Base-by-base conservation (phyloP, 306 rosid species). In the Herpetospermum pedunculosum region DNA sequence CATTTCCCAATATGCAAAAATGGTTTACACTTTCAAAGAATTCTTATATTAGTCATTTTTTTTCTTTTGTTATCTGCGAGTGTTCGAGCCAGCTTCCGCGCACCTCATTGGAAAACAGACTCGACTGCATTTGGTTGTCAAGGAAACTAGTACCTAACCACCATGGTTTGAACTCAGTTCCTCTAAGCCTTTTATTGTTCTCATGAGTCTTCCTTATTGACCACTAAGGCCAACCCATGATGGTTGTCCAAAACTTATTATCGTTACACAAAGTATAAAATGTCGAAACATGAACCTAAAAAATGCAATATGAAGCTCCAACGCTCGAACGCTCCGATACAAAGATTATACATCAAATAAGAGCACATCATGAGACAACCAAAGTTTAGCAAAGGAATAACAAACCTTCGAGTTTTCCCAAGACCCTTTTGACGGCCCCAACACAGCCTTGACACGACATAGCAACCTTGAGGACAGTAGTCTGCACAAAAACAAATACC, bases 401-500 rank as follows among this genome's bases (percentile, higher is more conserved):
- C 69, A 21, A 84, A 94, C 98, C 98, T 85, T 91, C 92, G 84
- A 94, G 50, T 76, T 94, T 94, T 14, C 85, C 98, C 85, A 91
- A 83, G 70, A 91, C 98, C 81, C 97, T 88, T 68, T 85, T 89
- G 77, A 94, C 98, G 3, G 97, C 99, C 44, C 97, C 99, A 72
- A 80, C 87, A 70, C 97, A 94, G 19, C 97, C 96, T 82, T 87
- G 81, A 59, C 99, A 94, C 21, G 99, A 88, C 99, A 94, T 94
- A 9, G 81, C 90, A 78, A 94, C 99, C 83, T 91, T 91, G 80
- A 94, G 97, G 58, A 88, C 91, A 25, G 87, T 88, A 35, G 92
- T 94, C 99, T 91, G 90, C 86, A 75, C 1, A 78, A 3, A 72
- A 54, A 26, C 40, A 76, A 35, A 18, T 26, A 23, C 60, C 32